phyloP scores from a whole-genome alignment of 345 rosid species.

The Ceriops zippeliana region DNA sequence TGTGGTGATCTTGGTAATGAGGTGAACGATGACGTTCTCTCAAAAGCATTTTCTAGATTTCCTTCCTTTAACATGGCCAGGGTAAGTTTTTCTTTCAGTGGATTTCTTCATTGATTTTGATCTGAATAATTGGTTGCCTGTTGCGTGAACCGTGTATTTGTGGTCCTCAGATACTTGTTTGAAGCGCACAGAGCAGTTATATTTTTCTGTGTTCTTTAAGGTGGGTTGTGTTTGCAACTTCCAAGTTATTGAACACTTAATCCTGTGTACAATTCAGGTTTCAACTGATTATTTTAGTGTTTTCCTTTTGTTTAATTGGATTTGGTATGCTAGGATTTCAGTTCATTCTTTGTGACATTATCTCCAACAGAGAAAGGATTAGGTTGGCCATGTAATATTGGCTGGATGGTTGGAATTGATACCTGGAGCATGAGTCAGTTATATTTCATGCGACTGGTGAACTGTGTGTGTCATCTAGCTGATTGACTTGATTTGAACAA shows the following conservation, averaged over 20 bases:
- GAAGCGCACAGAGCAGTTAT: constrained; percentile 43
- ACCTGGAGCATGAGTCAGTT: constrained; percentile 30
- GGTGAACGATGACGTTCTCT: constrained; percentile 98
- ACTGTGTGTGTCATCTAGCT: constrained; percentile 31
- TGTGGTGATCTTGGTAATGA: constrained; percentile 99
- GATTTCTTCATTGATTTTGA: constrained; percentile 10
- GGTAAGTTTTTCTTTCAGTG: constrained; percentile 37
- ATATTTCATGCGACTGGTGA: constrained; percentile 22
- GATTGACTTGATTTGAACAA: constrained; percentile 36
- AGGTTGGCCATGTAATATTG: constrained; percentile 23
- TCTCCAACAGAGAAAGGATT: constrained; percentile 1
- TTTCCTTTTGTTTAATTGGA: not conserved
- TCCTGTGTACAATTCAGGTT: constrained; percentile 3
- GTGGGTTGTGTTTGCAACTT: constrained; percentile 40
- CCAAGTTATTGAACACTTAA: constrained; percentile 5
- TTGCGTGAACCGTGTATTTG: constrained; percentile 34
- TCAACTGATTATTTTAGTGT: constrained; percentile 8
- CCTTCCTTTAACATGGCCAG: constrained; percentile 97
- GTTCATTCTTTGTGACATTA: not conserved
- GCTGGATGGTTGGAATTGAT: constrained; percentile 30
- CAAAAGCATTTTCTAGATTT: constrained; percentile 91
- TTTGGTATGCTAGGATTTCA: not conserved
- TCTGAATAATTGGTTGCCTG: constrained; percentile 17
- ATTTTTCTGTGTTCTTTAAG: constrained; percentile 34
- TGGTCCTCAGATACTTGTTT: constrained; percentile 49